Percentiles rank a stretch among this genome's conserved stretches.
phyloP scores from a whole-genome alignment of 768 basidiomycete genomes.

The Boletus insuetus region DNA sequence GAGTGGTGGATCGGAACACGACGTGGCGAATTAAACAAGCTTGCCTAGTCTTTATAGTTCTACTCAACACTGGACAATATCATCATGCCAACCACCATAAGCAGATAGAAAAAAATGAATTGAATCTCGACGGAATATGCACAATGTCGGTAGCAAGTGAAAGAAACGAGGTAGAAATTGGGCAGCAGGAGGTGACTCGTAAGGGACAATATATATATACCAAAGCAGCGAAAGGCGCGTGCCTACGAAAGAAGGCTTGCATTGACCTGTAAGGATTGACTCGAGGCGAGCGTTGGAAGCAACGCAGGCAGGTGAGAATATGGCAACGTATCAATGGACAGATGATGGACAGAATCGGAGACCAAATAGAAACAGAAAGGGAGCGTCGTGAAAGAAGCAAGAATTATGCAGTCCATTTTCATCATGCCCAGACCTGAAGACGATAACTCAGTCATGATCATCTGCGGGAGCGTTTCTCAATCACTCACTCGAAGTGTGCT shows the following conservation, averaged over 20 bases:
- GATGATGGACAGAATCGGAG: slow-evolving; percentile 23
- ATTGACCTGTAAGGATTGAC: slow-evolving; percentile 59
- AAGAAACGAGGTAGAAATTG: slow-evolving; percentile 35
- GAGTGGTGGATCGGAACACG: neutral
- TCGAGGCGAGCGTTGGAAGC: slow-evolving; percentile 47
- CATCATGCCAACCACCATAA: neutral
- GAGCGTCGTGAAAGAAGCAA: slow-evolving; percentile 26
- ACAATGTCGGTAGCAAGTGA: slow-evolving; percentile 37
- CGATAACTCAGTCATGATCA: slow-evolving; percentile 10
- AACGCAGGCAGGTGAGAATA: slow-evolving; percentile 51
- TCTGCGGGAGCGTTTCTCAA: neutral
- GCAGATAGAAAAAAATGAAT: slow-evolving; percentile 28
- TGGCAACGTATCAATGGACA: slow-evolving; percentile 52
- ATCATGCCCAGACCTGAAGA: slow-evolving; percentile 81
- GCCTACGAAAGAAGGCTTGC: slow-evolving; percentile 35
- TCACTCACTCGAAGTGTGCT: slow-evolving; percentile 85
- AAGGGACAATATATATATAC: slow-evolving; percentile 38
- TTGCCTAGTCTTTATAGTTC: neutral
- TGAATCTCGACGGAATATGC: slow-evolving; percentile 45
- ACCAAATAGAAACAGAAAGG: slow-evolving; percentile 22
- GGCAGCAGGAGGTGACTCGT: slow-evolving; percentile 31
- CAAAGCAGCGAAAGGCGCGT: slow-evolving; percentile 33
- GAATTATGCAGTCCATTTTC: slow-evolving; percentile 24
- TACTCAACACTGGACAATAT: neutral
- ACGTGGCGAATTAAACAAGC: slow-evolving; percentile 2